Conservation (phyloP, 371 early-diverging fungal genomes). For the Lichtheimia ramosa region DNA sequence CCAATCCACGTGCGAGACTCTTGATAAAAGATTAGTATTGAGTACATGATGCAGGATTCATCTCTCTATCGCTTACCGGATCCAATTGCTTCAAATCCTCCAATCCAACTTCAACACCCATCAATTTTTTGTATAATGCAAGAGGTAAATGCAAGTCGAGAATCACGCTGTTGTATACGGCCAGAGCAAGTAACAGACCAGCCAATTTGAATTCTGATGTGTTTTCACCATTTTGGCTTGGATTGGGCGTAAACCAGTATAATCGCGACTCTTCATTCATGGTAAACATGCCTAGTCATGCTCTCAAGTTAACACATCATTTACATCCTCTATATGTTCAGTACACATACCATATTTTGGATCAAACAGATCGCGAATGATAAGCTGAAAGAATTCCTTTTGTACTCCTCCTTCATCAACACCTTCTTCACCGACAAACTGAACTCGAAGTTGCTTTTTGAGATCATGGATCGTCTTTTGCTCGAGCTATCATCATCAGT, state of each 20-base stretch:
- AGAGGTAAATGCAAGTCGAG: conserved; percentile 87
- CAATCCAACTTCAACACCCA: conserved; percentile 57
- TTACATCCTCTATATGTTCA: no score
- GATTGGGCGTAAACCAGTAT: conserved; percentile 84
- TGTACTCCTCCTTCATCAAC: conserved; percentile 94
- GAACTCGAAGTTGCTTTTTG: conserved; percentile 85
- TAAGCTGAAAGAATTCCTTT: conserved; percentile 93
- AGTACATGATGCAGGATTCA: no score
- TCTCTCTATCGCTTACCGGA: conserved; percentile 38
- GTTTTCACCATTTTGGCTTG: conserved; percentile 57
- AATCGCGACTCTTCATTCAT: conserved; percentile 82
- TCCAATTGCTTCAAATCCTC: conserved; percentile 61
- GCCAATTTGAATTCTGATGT: conserved; percentile 75
- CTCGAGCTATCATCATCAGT: conserved; percentile 54
- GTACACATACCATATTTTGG: conserved; percentile 74
- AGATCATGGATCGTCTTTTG: conserved; percentile 80
- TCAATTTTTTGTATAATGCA: conserved; percentile 84
- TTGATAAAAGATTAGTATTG: conserved; percentile 6
- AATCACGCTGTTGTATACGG: conserved; percentile 92
- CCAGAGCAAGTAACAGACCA: conserved; percentile 90
- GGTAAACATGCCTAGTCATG: conserved; percentile 68
- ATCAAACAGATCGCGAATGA: conserved; percentile 90
- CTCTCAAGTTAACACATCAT: neutral
- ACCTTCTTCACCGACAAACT: conserved; percentile 88
- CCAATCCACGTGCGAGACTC: conserved; percentile 67